Evolutionary conservation across 495 filamentous ascomycete genomes (phyloP), one percentile per base, ranked within the genome.

Genomic region (Penicillium malachiteum): DNA sequence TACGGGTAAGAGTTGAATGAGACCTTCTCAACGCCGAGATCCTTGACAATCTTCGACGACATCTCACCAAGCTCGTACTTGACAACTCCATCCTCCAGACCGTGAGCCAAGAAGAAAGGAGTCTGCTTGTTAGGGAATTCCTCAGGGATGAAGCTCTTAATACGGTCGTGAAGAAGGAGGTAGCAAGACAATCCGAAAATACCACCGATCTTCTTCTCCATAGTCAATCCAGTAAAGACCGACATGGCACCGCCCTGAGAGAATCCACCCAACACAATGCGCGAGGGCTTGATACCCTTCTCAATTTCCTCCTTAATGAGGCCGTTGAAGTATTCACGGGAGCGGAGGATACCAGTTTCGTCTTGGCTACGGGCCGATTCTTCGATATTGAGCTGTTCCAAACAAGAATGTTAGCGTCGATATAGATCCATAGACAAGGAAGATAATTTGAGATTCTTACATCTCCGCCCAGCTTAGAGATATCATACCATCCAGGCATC

Each of bases 401-500:
- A 30, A 47, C 5, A 43, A 17, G 5, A 31, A 30, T 32, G 44
- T 34, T 33, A 48, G 50, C 31, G 16, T 21, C 32, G 14, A 33
- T 38, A 2, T 37, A 50, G 38, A 37, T 32, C 32, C 8, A 10
- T 11, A 7, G 33, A 40, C 5, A 6, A 17, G 9, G 37, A 16
- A 17, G 16, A 7, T 37, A 33, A n/a, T n/a, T n/a, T n/a, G 39
- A 18, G 31, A 18, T 7, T 18, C 74, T 64, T 58, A 81, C 72
- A 67, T 81, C 72, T 59, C 67, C 63, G 32, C 69, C 66, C 9
- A 70, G 64, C 71, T 87, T 85, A 71, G 87, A 81, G 62, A 96
- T 89, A 62, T 96, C 91, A 67, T 92, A 96, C 93, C 93, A 96
- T 16, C 88, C 90, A 4, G 92, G 90, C 90, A 96, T 92, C 9